Evolutionary conservation across 495 filamentous ascomycete species (phyloP).

Genomic region (Polyplosphaeria fusca): DNA sequence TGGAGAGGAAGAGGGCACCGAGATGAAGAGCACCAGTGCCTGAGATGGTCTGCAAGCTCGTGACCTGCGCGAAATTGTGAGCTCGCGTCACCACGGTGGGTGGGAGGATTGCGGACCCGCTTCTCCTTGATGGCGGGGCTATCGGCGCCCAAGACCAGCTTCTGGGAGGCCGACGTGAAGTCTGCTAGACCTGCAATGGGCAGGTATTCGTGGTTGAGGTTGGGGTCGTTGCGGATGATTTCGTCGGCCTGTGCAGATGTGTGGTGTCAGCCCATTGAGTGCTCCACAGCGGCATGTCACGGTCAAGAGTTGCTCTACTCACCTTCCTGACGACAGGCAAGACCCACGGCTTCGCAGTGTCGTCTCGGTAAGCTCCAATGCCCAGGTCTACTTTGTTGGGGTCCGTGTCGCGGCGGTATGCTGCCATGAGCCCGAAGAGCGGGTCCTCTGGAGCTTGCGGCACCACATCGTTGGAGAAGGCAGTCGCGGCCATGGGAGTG

Average conservation of each 20-base stretch:
- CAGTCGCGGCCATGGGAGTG: slow-evolving; percentile 46
- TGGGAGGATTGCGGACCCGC: slow-evolving; percentile 51
- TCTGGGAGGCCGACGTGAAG: slow-evolving; percentile 84
- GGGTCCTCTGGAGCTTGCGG: slow-evolving; percentile 93
- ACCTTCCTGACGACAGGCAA: slow-evolving; percentile 96
- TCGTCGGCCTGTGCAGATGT: slow-evolving; percentile 75
- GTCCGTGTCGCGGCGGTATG: slow-evolving; percentile 77
- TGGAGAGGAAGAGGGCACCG: slow-evolving; percentile 79
- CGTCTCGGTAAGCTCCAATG: slow-evolving; percentile 92
- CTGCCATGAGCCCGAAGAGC: slow-evolving; percentile 88
- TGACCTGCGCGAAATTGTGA: slow-evolving; percentile 26
- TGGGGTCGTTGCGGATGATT: slow-evolving; percentile 78
- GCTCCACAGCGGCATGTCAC: slow-evolving; percentile 1
- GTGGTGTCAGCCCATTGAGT: slow-evolving; percentile 12
- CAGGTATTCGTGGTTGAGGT: slow-evolving; percentile 96
- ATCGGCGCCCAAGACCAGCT: slow-evolving; percentile 76
- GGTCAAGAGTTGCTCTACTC: slow-evolving; percentile 8
- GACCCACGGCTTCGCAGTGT: slow-evolving; percentile 98
- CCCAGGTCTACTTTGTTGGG: slow-evolving; percentile 92
- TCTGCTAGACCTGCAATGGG: slow-evolving; percentile 85
- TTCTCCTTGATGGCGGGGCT: slow-evolving; percentile 82
- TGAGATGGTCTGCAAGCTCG: slow-evolving; percentile 64
- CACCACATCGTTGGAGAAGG: slow-evolving; percentile 74
- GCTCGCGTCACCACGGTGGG: slow-evolving; percentile 9
- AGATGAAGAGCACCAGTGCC: slow-evolving; percentile 90